Conservation (phyloP, 139 green algal species). For the Micractinium sp. region DNA sequence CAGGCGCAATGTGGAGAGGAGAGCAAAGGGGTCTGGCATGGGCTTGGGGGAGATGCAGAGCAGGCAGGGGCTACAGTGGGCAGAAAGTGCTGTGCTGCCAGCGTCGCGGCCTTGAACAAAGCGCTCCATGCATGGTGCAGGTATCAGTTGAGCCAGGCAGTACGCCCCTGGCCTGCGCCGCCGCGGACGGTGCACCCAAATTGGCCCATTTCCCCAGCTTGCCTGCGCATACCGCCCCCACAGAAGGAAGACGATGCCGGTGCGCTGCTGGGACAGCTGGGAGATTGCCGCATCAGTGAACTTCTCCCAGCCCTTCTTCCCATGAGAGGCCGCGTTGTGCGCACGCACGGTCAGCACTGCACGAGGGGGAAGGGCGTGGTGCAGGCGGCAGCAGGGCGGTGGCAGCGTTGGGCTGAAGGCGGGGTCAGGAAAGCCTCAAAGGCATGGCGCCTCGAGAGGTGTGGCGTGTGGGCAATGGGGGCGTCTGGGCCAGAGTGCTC, state of each 20-base stretch:
- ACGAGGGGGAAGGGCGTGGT: not conserved
- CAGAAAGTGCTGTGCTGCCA: not conserved
- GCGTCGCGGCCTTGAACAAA: not conserved
- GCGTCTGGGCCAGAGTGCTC: not conserved
- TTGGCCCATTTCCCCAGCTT: no score
- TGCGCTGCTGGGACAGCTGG: conserved; percentile 64
- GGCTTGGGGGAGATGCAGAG: no score
- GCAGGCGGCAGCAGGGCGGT: no score
- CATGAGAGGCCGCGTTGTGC: conserved; percentile 84
- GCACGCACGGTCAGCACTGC: conserved; percentile 87
- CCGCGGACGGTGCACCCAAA: not conserved
- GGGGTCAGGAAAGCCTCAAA: not conserved
- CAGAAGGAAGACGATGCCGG: conserved; percentile 89
- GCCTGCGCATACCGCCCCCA: conserved; percentile 86
- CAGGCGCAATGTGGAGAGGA: not conserved
- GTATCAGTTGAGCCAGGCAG: not conserved
- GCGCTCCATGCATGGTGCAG: not conserved
- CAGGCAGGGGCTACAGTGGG: not conserved
- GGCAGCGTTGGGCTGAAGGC: not conserved
- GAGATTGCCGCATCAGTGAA: conserved; percentile 91
- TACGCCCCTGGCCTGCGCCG: not conserved
- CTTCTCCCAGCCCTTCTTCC: conserved; percentile 90
- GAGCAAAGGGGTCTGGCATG: not conserved
- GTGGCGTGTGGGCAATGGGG: not conserved
- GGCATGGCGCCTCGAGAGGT: not conserved